Evolutionary conservation across 176 grass and related monocot genomes (phyloP).

Genomic region (Musa beccarii): DNA sequence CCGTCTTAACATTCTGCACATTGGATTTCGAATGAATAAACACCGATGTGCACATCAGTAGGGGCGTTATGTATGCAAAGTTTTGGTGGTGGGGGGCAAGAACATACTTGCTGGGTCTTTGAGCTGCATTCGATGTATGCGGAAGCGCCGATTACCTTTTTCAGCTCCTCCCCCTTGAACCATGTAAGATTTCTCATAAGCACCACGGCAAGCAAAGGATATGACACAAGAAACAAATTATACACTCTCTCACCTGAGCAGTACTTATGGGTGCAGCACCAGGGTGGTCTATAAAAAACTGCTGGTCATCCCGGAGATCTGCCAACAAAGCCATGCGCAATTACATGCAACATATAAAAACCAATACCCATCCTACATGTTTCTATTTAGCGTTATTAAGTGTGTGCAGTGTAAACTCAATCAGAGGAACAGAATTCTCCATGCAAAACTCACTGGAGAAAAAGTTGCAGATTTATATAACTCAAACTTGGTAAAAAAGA

Average conservation of each 20-base stretch:
- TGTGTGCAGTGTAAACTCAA: neutral
- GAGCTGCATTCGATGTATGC: conserved; percentile 35
- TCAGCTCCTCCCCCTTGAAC: conserved; percentile 35
- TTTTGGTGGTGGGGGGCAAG: neutral
- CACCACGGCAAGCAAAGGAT: neutral
- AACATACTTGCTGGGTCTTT: conserved; percentile 27
- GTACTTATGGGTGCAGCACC: neutral
- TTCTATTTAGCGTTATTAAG: neutral
- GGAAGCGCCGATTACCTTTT: conserved; percentile 28
- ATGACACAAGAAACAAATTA: neutral
- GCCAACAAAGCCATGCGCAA: neutral
- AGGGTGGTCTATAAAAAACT: neutral
- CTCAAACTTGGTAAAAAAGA: too few relatives aligned
- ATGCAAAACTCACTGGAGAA: neutral
- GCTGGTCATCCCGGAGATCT: neutral
- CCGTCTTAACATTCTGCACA: conserved; percentile 32
- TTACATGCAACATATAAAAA: neutral
- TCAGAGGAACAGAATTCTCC: neutral
- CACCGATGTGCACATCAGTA: too few relatives aligned
- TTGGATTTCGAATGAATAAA: neutral
- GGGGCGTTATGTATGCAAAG: neutral
- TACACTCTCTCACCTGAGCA: neutral
- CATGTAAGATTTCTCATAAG: neutral
- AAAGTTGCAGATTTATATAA: neutral
- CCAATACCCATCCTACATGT: neutral